A percentile compares a stretch with the other conserved stretches of the same genome.
phyloP scores from a whole-genome alignment of 179 eudicot genomes.

The Spinacia oleracea region DNA sequence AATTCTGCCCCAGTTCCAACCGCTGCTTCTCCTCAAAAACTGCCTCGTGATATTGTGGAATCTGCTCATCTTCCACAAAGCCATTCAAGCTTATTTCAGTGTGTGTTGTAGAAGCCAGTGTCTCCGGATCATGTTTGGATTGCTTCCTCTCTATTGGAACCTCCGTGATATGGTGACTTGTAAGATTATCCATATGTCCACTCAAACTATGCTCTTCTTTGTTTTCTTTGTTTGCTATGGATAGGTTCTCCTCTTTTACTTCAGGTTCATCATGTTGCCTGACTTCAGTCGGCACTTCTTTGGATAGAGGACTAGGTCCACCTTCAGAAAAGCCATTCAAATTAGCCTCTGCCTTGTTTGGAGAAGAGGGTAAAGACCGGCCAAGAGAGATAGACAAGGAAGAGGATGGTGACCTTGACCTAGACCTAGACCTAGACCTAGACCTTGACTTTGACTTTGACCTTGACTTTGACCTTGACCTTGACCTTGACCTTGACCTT shows the following conservation, averaged over 20 bases:
- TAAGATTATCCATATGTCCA: conserved; percentile 7
- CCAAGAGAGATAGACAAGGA: conserved; percentile 34
- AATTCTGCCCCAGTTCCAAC: conserved; percentile 19
- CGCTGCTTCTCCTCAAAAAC: conserved; percentile 15
- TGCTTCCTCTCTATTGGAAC: not conserved
- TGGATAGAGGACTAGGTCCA: conserved; percentile 21
- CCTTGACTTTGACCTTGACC: conserved; percentile 28
- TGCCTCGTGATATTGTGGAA: conserved; percentile 1
- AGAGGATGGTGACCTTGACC: conserved; percentile 32
- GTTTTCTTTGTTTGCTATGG: not conserved
- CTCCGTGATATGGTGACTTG: conserved; percentile 2
- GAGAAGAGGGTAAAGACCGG: conserved; percentile 32
- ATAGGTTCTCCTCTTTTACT: conserved; percentile 9
- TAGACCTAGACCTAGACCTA: not conserved
- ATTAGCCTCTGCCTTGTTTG: conserved; percentile 26
- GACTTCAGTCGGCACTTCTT: conserved; percentile 23
- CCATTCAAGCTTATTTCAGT: conserved; percentile 1
- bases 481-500: conserved; percentile 26
- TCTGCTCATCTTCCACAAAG: conserved; percentile 10
- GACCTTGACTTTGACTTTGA: not conserved
- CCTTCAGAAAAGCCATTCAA: conserved; percentile 26
- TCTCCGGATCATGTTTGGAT: not conserved
- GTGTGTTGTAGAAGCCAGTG: not conserved
- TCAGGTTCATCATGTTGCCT: conserved; percentile 24
- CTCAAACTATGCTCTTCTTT: not conserved